phyloP scores from a whole-genome alignment of 73 alveolate species.

The Tetrahymena thermophila region DNA sequence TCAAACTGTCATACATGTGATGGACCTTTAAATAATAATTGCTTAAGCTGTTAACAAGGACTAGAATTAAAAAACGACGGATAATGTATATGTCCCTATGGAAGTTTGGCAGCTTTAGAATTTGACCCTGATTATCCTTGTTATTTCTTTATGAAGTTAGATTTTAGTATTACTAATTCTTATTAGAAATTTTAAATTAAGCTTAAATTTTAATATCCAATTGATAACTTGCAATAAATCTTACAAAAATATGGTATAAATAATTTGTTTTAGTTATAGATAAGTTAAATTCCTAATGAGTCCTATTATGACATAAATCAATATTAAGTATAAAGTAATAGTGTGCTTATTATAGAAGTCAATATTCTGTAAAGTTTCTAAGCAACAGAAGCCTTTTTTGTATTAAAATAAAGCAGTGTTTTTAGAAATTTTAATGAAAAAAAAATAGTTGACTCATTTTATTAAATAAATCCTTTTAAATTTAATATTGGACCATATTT shows the following conservation, averaged over 20 bases:
- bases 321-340: neutral
- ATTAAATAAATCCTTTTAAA: neutral
- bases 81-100: too few species aligned
- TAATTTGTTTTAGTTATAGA: neutral
- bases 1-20: too few species aligned
- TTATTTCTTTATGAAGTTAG: too few species aligned
- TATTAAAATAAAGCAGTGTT: neutral
- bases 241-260: neutral
- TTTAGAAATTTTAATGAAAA: neutral
- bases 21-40: too few species aligned
- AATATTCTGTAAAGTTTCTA: neutral
- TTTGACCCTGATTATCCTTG: too few species aligned
- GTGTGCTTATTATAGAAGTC: neutral
- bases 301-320: neutral
- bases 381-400: neutral
- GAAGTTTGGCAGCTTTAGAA: too few species aligned
- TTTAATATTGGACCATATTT: neutral
- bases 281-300: neutral
- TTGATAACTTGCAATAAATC: too few species aligned
- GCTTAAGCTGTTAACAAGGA: too few species aligned
- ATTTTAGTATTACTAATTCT: too few species aligned
- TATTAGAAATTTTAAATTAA: too few species aligned
- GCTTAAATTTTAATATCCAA: too few species aligned
- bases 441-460: neutral
- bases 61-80: too few species aligned